phyloP scores from a whole-genome alignment of 768 basidiomycete species.

The Pleurotus pulmonarius region DNA sequence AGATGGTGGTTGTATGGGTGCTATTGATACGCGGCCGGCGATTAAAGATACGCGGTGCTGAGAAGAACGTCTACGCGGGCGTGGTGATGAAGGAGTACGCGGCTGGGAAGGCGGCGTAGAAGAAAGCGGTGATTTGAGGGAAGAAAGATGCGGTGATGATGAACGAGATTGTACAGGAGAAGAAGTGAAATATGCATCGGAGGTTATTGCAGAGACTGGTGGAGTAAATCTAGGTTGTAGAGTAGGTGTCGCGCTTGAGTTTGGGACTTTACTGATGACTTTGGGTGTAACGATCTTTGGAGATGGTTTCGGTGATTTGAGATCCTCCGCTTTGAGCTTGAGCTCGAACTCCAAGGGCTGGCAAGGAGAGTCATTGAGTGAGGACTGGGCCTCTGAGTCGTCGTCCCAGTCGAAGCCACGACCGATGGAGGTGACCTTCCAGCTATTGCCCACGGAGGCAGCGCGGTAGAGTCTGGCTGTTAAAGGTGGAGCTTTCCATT shows the following conservation, averaged over 20 bases:
- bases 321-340: constrained; percentile 9
- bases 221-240: constrained; percentile 24
- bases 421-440: constrained; percentile 83
- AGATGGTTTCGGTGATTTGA: constrained; percentile 2
- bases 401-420: constrained; percentile 76
- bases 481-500: constrained; percentile 56
- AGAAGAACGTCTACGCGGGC: constrained; percentile 73
- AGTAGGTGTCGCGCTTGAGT: constrained; percentile 13
- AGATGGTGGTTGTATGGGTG: constrained; percentile 70
- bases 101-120: constrained; percentile 20
- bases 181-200: constrained; percentile 23
- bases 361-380: constrained; percentile 7
- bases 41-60: constrained; percentile 83
- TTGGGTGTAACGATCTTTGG: constrained; percentile 8
- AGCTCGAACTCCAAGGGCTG: constrained; percentile 19
- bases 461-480: constrained; percentile 51
- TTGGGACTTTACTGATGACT: constrained; percentile 7
- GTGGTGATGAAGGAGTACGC: constrained; percentile 52
- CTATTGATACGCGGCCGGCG: constrained; percentile 76
- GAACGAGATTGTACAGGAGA: constrained; percentile 31
- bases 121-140: constrained; percentile 21
- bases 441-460: constrained; percentile 71
- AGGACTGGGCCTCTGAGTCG: constrained; percentile 23
- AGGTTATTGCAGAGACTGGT: constrained; percentile 23
- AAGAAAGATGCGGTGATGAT: constrained; percentile 14